A percentile compares a stretch with the other conserved stretches of the same genome.
These are phyloP conservation scores for Teratosphaeriaceae sp. DNA, from an alignment of 2,329 filamentous ascomycete genomes.

Conservation along the genomic window DNA sequence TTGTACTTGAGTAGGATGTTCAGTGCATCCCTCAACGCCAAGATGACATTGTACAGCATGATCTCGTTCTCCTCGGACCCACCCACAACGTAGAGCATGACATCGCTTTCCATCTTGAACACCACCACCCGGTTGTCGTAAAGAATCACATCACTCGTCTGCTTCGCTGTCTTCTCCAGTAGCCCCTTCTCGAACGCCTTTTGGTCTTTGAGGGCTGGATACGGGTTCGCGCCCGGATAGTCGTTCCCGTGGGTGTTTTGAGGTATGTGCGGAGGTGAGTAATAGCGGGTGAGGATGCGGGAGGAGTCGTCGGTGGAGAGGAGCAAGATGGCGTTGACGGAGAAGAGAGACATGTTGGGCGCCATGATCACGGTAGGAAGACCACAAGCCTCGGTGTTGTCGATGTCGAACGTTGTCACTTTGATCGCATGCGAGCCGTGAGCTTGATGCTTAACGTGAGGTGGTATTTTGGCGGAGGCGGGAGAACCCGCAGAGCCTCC, in stretches of 20 bases:
- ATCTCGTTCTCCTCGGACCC: slow-evolving; percentile 94
- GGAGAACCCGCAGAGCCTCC: slow-evolving; percentile 1
- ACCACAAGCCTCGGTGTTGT: no score
- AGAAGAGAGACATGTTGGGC: slow-evolving; percentile 49
- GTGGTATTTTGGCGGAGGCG: no score
- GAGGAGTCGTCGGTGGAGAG: slow-evolving; percentile 74
- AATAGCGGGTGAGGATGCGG: slow-evolving; percentile 93
- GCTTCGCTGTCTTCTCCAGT: slow-evolving; percentile 91
- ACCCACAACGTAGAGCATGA: slow-evolving; percentile 93
- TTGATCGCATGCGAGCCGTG: no score
- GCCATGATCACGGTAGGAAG: slow-evolving; percentile 37
- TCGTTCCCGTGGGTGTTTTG: slow-evolving; percentile 51
- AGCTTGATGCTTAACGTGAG: no score
- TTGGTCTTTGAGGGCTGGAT: slow-evolving; percentile 84
- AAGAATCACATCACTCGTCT: slow-evolving; percentile 90
- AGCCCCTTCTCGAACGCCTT: slow-evolving; percentile 96
- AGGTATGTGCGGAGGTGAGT: slow-evolving; percentile 62
- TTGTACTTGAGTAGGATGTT: slow-evolving; percentile 93
- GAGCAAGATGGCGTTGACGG: slow-evolving; percentile 46
- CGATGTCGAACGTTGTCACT: no score
- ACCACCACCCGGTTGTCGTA: slow-evolving; percentile 96
- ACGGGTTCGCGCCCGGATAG: slow-evolving; percentile 65
- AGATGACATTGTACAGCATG: slow-evolving; percentile 82
- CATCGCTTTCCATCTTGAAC: slow-evolving; percentile 96
- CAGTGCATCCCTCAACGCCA: slow-evolving; percentile 83